Evolutionary conservation across 495 filamentous ascomycete species (phyloP), one percentile per base, ranked within the genome.

Genomic region (Aspergillus diversus): DNA sequence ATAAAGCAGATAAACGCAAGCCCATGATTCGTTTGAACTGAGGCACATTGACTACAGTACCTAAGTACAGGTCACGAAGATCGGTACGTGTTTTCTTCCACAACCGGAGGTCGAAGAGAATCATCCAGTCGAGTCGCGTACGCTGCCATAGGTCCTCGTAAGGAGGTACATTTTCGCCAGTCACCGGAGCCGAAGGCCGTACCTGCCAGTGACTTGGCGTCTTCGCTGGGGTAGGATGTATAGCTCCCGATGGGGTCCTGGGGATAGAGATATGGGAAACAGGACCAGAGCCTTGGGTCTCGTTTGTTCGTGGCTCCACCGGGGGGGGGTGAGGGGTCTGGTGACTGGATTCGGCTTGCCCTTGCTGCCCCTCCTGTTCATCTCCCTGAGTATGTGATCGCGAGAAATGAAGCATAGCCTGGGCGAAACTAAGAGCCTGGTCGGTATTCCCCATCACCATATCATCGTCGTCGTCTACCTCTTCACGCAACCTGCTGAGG

Each of bases 11-110:
- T 71, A 99, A 92, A 9, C 95, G 86, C 52, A 99, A 80, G 9
- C 93, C 93, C 59, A 99, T 83, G 33, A 99, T 86, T n/a, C 96
- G 88, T 79, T 98, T 99, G 84, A 98, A 98, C 65, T 93, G 82
- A 9, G 94, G 94, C 57, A 97, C 91, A 7, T 91, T 91, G 47
- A 99, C 92, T 17, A 98, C 93, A 9, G 96, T 98, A 39, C 90
- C 92, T 66, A 99, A 97, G 73, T 97, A 97, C 7, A 99, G 84
- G 63, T 97, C 92, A 12, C 96, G 90, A 55, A 99, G 81, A 66
- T 96, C 89, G 47, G 92, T 91, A 13, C 95, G 87, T 7, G 92
- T 87, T 71, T 92, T 93, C 79, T 99, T 99, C 95, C 95, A 99
- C 76, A 99, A 81, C 57, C 95, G 80, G 43, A 99, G 78, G 70